Base-by-base conservation (phyloP, 257 asterid genomes). In the Anisodus acutangulus region DNA sequence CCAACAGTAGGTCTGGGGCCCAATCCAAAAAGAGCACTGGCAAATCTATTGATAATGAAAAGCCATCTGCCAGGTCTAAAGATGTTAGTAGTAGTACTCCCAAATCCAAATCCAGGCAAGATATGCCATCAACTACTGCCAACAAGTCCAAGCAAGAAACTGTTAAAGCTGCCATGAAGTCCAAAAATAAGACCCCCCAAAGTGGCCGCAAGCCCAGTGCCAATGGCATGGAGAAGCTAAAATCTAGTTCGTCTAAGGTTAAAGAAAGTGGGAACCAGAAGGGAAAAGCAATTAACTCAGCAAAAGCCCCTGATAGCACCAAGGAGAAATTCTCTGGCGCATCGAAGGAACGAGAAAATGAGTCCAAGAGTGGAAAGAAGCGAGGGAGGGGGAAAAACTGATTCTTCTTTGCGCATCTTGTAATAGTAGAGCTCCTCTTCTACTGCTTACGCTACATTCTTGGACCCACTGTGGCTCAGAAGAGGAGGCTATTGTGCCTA, bases 311-410 rank as follows among this genome's bases (percentile, higher is more conserved):
- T 51, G 74, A 68, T 45, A 54, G 84, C 60, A 49, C 37, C 37
- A 83, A 69, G 81, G 85, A 53, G 76, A 54, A 81, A 67, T 51
- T 53, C 15, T 22, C 84, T 60, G 35, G 74, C 15, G 78, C 74
- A 49, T 83, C 90, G 49, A 91, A 89, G 87, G 90, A 89, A 35
- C 90, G 84, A 82, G 94, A 88, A 84, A 90, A 70, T 70, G 98
- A 90, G 88, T 35, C 88, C 4, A 90, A 88, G 84, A 82, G 90
- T 41, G 89, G 88, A 51, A 95, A 91, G 91, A 95, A 93, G 85
- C 90, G 96, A 60, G 88, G 88, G 45, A 88, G 93, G 69, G 90
- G 88, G 85, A 87, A 82, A 19, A 58, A 69, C 51, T 71, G 62
- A 71, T 54, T 64, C 7, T 9, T 7, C 10, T 69, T 10, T 59